Conservation (phyloP, 2,329 filamentous ascomycete genomes). For the Clonostachys sp. region DNA sequence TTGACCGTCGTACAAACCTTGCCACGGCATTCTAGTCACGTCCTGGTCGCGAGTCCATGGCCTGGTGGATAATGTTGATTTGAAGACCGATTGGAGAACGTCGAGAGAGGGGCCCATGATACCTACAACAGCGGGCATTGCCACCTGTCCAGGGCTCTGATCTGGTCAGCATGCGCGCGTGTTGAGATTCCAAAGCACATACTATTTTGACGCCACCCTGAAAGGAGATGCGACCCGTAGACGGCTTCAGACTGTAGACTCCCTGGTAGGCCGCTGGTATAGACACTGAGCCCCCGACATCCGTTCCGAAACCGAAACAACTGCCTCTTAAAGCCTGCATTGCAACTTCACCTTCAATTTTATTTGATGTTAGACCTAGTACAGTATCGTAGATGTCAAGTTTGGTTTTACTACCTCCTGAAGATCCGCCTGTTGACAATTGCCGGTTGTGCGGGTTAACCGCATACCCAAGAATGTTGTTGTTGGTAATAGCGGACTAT, state of each 20-base stretch:
- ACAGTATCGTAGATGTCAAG: too few relatives aligned
- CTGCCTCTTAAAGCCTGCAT: conserved; percentile 76
- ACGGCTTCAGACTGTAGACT: conserved; percentile 55
- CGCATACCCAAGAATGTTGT: conserved; percentile 59
- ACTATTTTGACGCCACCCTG: background rate
- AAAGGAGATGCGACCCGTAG: conserved; percentile 12
- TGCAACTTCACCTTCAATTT: conserved; percentile 56
- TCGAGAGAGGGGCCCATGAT: background rate
- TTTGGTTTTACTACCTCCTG: conserved; percentile 50
- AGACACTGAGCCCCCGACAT: conserved; percentile 86
- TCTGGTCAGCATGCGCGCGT: too few relatives aligned
- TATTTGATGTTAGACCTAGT: too few relatives aligned
- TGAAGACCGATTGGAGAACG: background rate
- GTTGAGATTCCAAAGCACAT: too few relatives aligned
- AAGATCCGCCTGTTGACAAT: conserved; percentile 73
- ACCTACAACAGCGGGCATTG: background rate
- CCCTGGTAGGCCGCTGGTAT: conserved; percentile 87
- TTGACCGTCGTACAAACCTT: too few relatives aligned
- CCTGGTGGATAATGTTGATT: background rate
- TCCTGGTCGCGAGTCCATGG: background rate
- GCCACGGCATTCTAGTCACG: background rate
- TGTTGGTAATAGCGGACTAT: conserved; percentile 16
- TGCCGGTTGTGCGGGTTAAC: conserved; percentile 59
- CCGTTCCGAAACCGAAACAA: conserved; percentile 82
- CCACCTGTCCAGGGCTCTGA: background rate